These are phyloP conservation scores for Exophiala spinifera DNA, from an alignment of 2,329 filamentous ascomycete genomes.

Conservation along the genomic window DNA sequence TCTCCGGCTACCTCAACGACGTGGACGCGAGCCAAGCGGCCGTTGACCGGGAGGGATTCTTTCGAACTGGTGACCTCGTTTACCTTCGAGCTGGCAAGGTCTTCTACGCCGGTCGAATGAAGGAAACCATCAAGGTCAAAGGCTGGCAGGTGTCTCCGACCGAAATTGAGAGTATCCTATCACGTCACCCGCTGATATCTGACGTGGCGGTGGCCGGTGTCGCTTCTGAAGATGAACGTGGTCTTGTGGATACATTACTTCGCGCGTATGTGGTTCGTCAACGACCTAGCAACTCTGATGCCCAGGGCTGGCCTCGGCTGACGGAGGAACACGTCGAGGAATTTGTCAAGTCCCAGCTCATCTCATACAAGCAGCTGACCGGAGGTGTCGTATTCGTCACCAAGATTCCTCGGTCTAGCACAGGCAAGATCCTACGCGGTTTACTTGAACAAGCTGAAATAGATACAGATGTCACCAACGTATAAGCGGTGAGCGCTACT, in stretches of 20 bases:
- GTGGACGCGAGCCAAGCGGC: slow-evolving; percentile 31
- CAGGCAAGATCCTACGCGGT: slow-evolving; percentile 48
- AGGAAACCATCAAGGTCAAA: slow-evolving; percentile 48
- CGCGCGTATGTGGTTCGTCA: slow-evolving; percentile 46
- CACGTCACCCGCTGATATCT: slow-evolving; percentile 42
- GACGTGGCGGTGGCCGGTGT: slow-evolving; percentile 49
- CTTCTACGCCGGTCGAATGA: slow-evolving; percentile 42
- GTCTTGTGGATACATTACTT: slow-evolving; percentile 36
- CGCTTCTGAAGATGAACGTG: slow-evolving; percentile 35
- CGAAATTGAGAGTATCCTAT: slow-evolving; percentile 47
- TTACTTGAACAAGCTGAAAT: not conserved
- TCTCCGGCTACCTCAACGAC: slow-evolving; percentile 40
- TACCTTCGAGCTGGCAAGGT: slow-evolving; percentile 38
- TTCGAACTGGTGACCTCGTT: slow-evolving; percentile 44
- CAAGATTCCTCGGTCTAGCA: slow-evolving; percentile 48
- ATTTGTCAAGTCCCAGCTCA: slow-evolving; percentile 33
- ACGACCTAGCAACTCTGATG: slow-evolving; percentile 13
- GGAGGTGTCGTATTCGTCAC: slow-evolving; percentile 47
- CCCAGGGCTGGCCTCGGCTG: slow-evolving; percentile 28
- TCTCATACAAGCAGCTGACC: slow-evolving; percentile 49
- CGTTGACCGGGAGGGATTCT: slow-evolving; percentile 41
- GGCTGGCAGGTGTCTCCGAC: slow-evolving; percentile 48
- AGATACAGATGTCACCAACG: not conserved
- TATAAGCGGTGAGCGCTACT: not conserved
- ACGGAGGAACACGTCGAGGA: slow-evolving; percentile 39